Evolutionary conservation across 129 eudicot species (phyloP).

Genomic region (Artemisia annua): DNA sequence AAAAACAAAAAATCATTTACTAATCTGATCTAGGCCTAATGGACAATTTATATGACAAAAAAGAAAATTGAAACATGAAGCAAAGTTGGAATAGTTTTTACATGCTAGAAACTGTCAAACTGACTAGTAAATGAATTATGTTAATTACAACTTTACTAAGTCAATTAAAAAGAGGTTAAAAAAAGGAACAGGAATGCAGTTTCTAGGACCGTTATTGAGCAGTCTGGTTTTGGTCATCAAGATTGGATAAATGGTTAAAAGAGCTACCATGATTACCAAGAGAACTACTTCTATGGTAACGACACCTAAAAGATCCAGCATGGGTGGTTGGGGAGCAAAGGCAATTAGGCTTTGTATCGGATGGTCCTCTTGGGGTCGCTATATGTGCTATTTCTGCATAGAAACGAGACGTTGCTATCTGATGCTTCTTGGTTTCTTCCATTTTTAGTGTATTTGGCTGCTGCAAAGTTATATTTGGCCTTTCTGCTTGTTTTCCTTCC

Average conservation of each 20-base stretch:
- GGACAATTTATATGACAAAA: not conserved
- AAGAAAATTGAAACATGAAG: not conserved
- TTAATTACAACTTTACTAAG: conserved; percentile 18
- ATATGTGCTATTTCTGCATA: conserved; percentile 31
- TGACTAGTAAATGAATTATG: not conserved
- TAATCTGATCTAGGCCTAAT: too few species aligned
- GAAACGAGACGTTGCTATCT: conserved; percentile 8
- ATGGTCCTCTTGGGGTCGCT: conserved; percentile 15
- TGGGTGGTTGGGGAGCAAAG: conserved; percentile 45
- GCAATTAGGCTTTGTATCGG: conserved; percentile 31
- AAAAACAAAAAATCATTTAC: too few species aligned
- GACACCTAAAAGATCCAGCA: conserved; percentile 44
- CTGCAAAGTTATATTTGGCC: conserved; percentile 15
- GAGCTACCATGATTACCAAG: conserved; percentile 24
- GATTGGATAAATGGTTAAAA: conserved; percentile 23
- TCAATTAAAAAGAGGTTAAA: not conserved
- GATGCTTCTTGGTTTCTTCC: conserved; percentile 32
- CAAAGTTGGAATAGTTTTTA: not conserved
- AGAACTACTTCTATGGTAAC: conserved; percentile 34
- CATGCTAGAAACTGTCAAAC: not conserved
- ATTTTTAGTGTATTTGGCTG: conserved; percentile 16
- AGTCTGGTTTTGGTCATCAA: conserved; percentile 24
- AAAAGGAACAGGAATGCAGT: not conserved
- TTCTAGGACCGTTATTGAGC: not conserved
- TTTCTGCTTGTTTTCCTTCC: conserved; percentile 35